These are phyloP conservation scores for Ophiostoma sp. DNA, from an alignment of 2,329 filamentous ascomycete species.

Conservation along the genomic window DNA sequence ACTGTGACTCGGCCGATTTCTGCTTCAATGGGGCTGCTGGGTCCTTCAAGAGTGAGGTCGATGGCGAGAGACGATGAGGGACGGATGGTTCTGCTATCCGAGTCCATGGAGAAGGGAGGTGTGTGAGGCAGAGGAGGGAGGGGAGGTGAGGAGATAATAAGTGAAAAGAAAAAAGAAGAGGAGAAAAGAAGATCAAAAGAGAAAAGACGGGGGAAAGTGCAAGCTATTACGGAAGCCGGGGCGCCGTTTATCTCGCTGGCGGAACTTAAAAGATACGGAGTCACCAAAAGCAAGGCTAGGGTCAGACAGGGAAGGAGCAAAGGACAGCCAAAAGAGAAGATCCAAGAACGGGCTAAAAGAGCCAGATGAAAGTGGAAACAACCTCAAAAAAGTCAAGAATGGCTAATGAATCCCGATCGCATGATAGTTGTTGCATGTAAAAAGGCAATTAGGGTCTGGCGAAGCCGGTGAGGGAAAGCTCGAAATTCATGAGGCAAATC, in stretches of 20 bases:
- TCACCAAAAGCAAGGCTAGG: not conserved
- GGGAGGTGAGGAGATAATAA: not conserved
- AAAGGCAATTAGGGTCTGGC: not conserved
- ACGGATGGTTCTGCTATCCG: not conserved
- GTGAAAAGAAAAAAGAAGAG: not conserved
- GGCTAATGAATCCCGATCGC: not conserved
- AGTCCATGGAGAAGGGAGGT: not conserved
- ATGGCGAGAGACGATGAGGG: slow-evolving; percentile 19
- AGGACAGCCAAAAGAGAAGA: not conserved
- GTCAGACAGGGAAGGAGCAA: not conserved
- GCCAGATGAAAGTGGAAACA: not conserved
- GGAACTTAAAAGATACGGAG: not conserved
- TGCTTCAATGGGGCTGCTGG: slow-evolving; percentile 5
- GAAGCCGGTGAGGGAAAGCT: not conserved
- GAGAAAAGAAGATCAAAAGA: not conserved
- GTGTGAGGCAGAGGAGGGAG: not conserved
- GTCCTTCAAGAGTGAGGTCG: slow-evolving; percentile 7
- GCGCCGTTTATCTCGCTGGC: slow-evolving; percentile 10
- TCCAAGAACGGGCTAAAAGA: not conserved
- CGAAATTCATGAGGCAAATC: slow-evolving; percentile 1
- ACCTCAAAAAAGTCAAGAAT: not conserved
- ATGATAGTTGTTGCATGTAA: not conserved
- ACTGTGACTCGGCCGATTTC: not conserved
- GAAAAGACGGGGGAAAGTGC: not conserved
- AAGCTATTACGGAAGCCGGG: not conserved